Base-by-base conservation (phyloP, 176 grass and related monocot genomes). In the Eleusine indica region DNA sequence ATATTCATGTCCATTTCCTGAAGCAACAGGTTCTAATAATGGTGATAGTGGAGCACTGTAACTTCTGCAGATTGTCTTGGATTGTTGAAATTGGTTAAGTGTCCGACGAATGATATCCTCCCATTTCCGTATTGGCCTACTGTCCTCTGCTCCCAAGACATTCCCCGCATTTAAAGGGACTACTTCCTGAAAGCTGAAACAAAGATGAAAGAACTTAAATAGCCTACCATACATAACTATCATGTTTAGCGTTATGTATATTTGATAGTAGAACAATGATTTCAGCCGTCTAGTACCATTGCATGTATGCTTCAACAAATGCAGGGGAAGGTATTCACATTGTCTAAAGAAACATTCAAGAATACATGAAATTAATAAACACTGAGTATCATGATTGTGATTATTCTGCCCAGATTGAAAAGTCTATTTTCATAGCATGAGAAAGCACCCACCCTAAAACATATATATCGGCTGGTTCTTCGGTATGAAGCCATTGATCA, bases 111-210 rank as follows among this genome's bases (percentile, higher is more conserved):
- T 94, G 35, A 89, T 76, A 30, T 48, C 75, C 71, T 94, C 92
- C 89, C 89, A 91, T 83, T 91, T 91, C 8, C 51, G 73, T 84
- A 91, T 91, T 82, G 89, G 87, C 67, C 81, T 89, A 71, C 42
- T 87, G 62, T 91, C 89, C 41, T 94, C 89, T 43, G 82, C 74
- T 32, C 93, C 93, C 32, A 94, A 76, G 38, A 94, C 89, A 90
- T 94, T 94, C 25, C 83, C 86, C 12, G 87, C 84, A 0, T 87
- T 94, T 75, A 91, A 85, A 40, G 92, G 89, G 51, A 94, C 89
- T 46, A 91, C 89, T 82, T 94, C 92, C 66, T 94, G 92, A 66
- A 91, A 94, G n/a, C 89, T 94, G 79, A 22, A 85, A 76, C 38
- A 80, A 19, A 76, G 67, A 35, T 25, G 47, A 69, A 68, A 38